Percentiles rank a stretch among this genome's conserved stretches.
phyloP scores from a whole-genome alignment of 75 land plant genomes.

The Sequoiadendron giganteum region DNA sequence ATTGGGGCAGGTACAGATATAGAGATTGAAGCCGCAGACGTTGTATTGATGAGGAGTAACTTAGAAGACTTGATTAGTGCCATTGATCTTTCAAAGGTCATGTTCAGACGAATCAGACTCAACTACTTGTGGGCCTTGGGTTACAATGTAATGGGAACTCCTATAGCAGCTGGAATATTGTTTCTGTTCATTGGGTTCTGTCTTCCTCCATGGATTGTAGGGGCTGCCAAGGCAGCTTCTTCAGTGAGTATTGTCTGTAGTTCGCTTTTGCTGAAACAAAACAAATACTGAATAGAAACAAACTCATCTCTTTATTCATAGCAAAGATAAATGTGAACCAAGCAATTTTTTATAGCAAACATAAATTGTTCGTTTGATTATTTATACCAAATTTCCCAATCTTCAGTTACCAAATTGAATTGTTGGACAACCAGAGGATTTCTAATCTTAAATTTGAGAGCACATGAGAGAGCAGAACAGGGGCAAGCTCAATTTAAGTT shows the following conservation, averaged over 20 bases:
- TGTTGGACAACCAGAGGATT: background rate
- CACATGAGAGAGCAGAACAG: too few relatives aligned
- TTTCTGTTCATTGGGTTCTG: conserved; percentile 76
- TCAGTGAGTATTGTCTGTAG: conserved; percentile 95
- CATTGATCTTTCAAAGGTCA: conserved; percentile 84
- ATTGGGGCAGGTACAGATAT: conserved; percentile 98
- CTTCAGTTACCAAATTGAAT: background rate
- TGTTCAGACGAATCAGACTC: conserved; percentile 68
- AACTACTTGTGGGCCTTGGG: conserved; percentile 97
- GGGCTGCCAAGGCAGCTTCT: conserved; percentile 99
- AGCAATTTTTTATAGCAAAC: too few relatives aligned
- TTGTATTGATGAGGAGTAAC: conserved; percentile 93
- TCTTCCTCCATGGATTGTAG: conserved; percentile 95
- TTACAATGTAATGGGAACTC: conserved; percentile 84
- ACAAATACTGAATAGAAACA: background rate
- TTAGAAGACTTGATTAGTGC: conserved; percentile 95
- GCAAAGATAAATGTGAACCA: background rate
- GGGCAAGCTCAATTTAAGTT: too few relatives aligned
- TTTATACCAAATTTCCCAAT: background rate
- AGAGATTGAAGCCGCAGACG: conserved; percentile 96
- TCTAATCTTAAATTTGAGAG: background rate
- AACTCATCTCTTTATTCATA: background rate
- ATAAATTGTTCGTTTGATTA: background rate
- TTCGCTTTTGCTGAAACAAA: conserved; percentile 56
- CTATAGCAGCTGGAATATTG: conserved; percentile 91